These are phyloP conservation scores for Amphicarpaea edgeworthii DNA, from an alignment of 306 rosid species.

Conservation along the genomic window DNA sequence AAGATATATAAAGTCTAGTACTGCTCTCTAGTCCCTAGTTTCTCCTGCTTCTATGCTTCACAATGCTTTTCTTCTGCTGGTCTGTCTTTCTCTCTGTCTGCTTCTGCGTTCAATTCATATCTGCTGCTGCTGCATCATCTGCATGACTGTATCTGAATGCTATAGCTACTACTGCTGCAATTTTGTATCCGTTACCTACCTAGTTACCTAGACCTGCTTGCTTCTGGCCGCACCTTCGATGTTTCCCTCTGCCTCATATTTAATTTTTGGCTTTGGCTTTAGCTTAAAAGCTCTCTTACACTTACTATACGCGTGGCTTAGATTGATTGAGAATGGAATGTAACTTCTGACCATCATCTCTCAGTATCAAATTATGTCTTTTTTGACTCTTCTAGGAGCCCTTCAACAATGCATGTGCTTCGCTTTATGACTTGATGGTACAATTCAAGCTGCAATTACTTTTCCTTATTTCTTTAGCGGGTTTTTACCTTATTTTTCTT, in stretches of 20 bases:
- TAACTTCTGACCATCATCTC: conserved; percentile 8
- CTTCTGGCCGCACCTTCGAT: conserved; percentile 44
- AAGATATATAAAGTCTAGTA: conserved; percentile 6
- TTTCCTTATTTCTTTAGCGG: background rate
- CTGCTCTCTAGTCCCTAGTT: conserved; percentile 57
- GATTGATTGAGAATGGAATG: conserved; percentile 28
- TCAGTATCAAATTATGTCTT: background rate
- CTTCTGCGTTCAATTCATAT: conserved; percentile 40
- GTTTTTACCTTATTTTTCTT: background rate
- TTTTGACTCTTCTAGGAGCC: background rate
- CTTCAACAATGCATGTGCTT: background rate
- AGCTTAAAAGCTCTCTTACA: no score
- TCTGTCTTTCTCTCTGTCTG: conserved; percentile 38
- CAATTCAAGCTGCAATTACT: background rate
- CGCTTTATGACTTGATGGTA: background rate
- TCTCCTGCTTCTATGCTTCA: conserved; percentile 52
- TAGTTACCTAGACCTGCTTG: conserved; percentile 10
- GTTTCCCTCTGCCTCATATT: background rate
- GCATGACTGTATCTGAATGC: no score
- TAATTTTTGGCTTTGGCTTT: background rate
- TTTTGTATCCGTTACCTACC: conserved; percentile 11
- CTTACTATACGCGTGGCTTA: conserved; percentile 5
- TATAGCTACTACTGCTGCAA: background rate
- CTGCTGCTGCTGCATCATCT: background rate
- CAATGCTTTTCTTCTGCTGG: conserved; percentile 37